phyloP scores from a whole-genome alignment of 208 protist genomes.

The Novymonas esmeraldas region DNA sequence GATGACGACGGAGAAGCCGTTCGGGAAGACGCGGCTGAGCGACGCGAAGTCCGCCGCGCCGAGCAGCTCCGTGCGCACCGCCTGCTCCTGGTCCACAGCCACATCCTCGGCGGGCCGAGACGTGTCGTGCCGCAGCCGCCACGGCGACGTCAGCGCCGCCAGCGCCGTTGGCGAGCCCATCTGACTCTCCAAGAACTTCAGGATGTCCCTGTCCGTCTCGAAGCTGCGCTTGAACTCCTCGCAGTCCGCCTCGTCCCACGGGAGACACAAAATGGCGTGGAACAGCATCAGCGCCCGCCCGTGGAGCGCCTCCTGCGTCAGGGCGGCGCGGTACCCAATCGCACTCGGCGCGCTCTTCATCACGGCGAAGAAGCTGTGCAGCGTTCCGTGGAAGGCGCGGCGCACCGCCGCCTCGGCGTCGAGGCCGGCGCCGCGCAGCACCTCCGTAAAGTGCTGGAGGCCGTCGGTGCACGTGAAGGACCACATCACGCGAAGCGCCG shows the following conservation, averaged over 20 bases:
- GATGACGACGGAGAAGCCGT: conserved; percentile 84
- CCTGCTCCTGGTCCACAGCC: conserved; percentile 34
- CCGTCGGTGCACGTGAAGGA: conserved; percentile 45
- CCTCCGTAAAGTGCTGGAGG: conserved; percentile 68
- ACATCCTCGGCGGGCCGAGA: conserved; percentile 13
- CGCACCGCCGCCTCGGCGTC: conserved; percentile 75
- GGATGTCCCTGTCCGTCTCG: conserved; percentile 48
- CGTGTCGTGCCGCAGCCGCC: conserved; percentile 40
- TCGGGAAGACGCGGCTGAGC: conserved; percentile 75
- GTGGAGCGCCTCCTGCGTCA: conserved; percentile 47
- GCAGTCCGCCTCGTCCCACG: conserved; percentile 83
- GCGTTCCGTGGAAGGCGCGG: conserved; percentile 62
- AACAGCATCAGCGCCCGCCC: conserved; percentile 62
- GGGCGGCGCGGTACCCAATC: conserved; percentile 38
- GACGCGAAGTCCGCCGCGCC: conserved; percentile 65
- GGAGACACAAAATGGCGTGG: conserved; percentile 77
- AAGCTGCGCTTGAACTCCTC: conserved; percentile 60
- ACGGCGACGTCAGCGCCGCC: conserved; percentile 48
- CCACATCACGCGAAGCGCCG: conserved; percentile 57
- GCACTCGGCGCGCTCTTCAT: conserved; percentile 26
- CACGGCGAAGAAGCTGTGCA: conserved; percentile 39
- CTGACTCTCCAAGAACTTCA: conserved; percentile 59
- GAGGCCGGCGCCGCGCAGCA: conserved; percentile 64
- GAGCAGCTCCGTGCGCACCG: conserved; percentile 54
- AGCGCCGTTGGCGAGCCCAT: conserved; percentile 61